These are phyloP conservation scores for Myriosclerotinia curreyana DNA, from an alignment of 2,329 filamentous ascomycete genomes.

Conservation along the genomic window DNA sequence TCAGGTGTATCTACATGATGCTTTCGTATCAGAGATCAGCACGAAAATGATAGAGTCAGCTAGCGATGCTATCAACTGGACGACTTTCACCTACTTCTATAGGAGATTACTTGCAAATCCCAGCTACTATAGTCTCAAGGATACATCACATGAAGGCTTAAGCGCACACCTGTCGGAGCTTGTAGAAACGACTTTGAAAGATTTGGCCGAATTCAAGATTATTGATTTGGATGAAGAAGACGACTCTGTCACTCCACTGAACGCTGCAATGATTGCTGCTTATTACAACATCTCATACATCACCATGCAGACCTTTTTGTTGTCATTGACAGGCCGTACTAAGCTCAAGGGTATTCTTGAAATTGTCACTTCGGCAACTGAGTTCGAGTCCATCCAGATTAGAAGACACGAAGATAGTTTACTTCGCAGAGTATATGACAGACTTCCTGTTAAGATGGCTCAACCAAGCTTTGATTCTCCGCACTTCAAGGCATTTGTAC, in stretches of 20 bases:
- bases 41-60: conserved; percentile 93
- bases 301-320: conserved; percentile 97
- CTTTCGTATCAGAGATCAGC: conserved; percentile 95
- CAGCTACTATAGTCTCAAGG: conserved; percentile 88
- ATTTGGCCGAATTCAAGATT: conserved; percentile 88
- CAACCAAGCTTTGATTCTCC: conserved; percentile 85
- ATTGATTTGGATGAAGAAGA: conserved; percentile 95
- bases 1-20: conserved; percentile 87
- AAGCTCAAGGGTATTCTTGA: conserved; percentile 97
- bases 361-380: conserved; percentile 93
- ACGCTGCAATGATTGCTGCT: conserved; percentile 95
- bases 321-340: conserved; percentile 82
- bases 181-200: conserved; percentile 87
- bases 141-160: conserved; percentile 87
- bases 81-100: conserved; percentile 98
- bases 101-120: conserved; percentile 90
- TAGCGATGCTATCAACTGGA: conserved; percentile 97
- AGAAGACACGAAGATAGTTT: conserved; percentile 87
- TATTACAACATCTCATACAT: conserved; percentile 99
- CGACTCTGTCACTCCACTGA: conserved; percentile 82
- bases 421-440: conserved; percentile 88
- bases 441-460: conserved; percentile 91
- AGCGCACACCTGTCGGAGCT: conserved; percentile 92
- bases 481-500: conserved; percentile 97
- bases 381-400: conserved; percentile 94